Evolutionary conservation across 441 rosid genomes (phyloP).

Genomic region (Oxalis stricta): DNA sequence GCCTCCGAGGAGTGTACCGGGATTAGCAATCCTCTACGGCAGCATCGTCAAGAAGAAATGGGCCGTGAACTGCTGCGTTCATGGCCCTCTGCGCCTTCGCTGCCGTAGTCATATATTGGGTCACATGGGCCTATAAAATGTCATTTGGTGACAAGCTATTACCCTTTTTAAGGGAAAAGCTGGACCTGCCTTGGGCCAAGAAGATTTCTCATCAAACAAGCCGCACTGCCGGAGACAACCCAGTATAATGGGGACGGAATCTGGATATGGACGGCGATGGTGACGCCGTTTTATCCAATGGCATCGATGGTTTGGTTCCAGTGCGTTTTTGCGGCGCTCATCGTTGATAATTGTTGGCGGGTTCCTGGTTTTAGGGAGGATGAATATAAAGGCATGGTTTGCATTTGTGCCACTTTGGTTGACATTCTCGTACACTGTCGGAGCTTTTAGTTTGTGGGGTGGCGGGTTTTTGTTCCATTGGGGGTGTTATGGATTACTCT

Average conservation of each 20-base stretch:
- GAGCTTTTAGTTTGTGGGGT: slow-evolving; percentile 58
- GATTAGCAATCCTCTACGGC: slow-evolving; percentile 53
- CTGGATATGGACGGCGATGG: slow-evolving; percentile 16
- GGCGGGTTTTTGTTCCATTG: slow-evolving; percentile 61
- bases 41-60: slow-evolving; percentile 58
- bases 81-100: slow-evolving; percentile 61
- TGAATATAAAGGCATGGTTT: slow-evolving; percentile 53
- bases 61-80: slow-evolving; percentile 57
- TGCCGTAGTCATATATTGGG: slow-evolving; percentile 47
- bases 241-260: slow-evolving; percentile 12
- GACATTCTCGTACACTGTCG: slow-evolving; percentile 36
- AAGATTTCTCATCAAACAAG: slow-evolving; percentile 31
- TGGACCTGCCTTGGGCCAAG: slow-evolving; percentile 50
- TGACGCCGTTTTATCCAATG: slow-evolving; percentile 30
- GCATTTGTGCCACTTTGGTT: slow-evolving; percentile 58
- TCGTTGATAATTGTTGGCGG: slow-evolving; percentile 32
- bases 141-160: slow-evolving; percentile 41
- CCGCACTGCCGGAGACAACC: slow-evolving; percentile 20
- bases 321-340: slow-evolving; percentile 42
- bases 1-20: slow-evolving; percentile 47
- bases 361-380: slow-evolving; percentile 51
- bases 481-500: slow-evolving; percentile 61
- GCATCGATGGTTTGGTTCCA: slow-evolving; percentile 64
- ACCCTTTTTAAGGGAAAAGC: slow-evolving; percentile 55
- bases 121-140: slow-evolving; percentile 47